Evolutionary conservation across 108 stramenopile genomes (phyloP).

Genomic region (Skeletonema grethae): DNA sequence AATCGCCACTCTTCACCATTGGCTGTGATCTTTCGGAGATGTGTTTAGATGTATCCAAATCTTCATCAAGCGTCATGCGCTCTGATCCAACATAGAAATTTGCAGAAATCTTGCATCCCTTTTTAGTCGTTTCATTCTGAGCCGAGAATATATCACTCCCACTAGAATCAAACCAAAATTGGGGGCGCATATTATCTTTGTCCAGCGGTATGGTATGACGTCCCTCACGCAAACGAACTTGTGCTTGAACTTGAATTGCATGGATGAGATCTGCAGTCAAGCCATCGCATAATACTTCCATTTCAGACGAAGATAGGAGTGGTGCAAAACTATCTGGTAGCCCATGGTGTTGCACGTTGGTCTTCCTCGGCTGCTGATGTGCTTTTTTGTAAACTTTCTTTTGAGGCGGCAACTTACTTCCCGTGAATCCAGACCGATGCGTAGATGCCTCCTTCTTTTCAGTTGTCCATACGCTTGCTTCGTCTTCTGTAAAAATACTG

Average conservation of each 20-base stretch:
- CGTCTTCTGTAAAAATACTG: constrained; percentile 38
- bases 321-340: constrained; percentile 90
- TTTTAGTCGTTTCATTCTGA: constrained; percentile 10
- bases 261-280: constrained; percentile 86
- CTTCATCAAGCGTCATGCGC: constrained; percentile 62
- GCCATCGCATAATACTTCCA: constrained; percentile 63
- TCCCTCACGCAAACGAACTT: constrained; percentile 64
- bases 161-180: constrained; percentile 66
- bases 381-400: constrained; percentile 12
- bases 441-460: constrained; percentile 3
- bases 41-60: constrained; percentile 64
- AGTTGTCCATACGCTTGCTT: constrained; percentile 7
- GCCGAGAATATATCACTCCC: constrained; percentile 2
- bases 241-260: constrained; percentile 64
- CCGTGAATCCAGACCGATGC: constrained; percentile 5
- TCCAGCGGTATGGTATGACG: constrained; percentile 80
- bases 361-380: constrained; percentile 14
- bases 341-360: constrained; percentile 34
- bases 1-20: constrained; percentile 73
- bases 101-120: constrained; percentile 67
- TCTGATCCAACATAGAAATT: constrained; percentile 65
- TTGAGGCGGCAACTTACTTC: neutral
- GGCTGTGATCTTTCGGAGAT: constrained; percentile 67
- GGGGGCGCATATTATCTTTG: constrained; percentile 78
- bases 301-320: constrained; percentile 77